Evolutionary conservation across 2,329 filamentous ascomycete species (phyloP).

Genomic region (Clarireedia sp.): DNA sequence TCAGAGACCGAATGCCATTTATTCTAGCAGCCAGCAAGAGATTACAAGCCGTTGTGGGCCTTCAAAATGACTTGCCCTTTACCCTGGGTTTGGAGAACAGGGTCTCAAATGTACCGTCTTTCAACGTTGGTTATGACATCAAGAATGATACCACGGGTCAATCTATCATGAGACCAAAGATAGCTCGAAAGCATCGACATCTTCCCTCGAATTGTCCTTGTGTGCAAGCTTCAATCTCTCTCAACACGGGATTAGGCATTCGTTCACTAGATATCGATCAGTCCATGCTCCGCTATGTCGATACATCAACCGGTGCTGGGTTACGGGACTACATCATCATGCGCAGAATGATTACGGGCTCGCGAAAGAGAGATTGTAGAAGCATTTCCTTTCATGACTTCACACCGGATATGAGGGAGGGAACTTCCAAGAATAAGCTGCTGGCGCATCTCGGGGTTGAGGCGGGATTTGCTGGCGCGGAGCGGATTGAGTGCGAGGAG

Average conservation of each 20-base stretch:
- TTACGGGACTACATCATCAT: conserved; percentile 22
- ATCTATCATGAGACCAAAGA: too few relatives aligned
- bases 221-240: too few relatives aligned
- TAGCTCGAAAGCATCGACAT: neutral
- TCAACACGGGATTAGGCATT: neutral
- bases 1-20: conserved; percentile 12
- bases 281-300: neutral
- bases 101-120: neutral
- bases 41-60: conserved; percentile 20
- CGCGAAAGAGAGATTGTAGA: conserved; percentile 15
- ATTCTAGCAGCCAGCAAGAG: conserved; percentile 10
- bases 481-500: conserved; percentile 20
- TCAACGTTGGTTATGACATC: neutral
- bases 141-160: neutral
- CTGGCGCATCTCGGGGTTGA: conserved; percentile 17
- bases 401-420: conserved; percentile 18
- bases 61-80: conserved; percentile 18
- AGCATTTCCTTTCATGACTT: conserved; percentile 26
- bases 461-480: neutral
- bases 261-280: neutral
- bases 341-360: conserved; percentile 12
- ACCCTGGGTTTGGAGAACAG: conserved; percentile 6
- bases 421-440: conserved; percentile 13
- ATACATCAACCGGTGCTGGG: conserved; percentile 19
- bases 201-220: too few relatives aligned